Base-by-base conservation (phyloP, 768 basidiomycete genomes). In the Boletus sp. region DNA sequence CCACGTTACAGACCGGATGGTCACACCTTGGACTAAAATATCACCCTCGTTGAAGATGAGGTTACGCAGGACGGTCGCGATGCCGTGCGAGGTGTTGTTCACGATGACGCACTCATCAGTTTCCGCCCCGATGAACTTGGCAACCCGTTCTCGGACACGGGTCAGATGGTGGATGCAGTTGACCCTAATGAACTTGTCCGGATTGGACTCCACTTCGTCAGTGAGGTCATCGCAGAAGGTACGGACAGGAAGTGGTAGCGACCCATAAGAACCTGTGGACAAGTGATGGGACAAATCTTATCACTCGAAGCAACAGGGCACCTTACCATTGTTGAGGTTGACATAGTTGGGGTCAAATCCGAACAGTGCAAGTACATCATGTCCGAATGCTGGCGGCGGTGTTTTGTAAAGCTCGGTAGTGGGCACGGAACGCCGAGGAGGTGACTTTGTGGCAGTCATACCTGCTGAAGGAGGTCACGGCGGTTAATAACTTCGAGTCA, bases 31-130 rank as follows among this genome's bases (percentile, higher is more conserved):
- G 42, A 91, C 70, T 49, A 93, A 75, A 9, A 87, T 70, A 67
- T 93, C 90, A 0, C 57, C 79, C 83, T 46, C 80, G 65, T 60
- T 61, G 41, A 64, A 60, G 33, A 78, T 72, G 30, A 93, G 74
- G 54, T 90, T 90, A 44, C 78, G 71, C 32, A 90, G 65, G 47
- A 93, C 72, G 10, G 83, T 88, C 59, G 84, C 83, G 33, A 93
- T 59, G 3, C 70, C 69, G 19, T 68, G 68, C 6, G 70, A 63
- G 14, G 64, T 46, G 5, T 70, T 70, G 64, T 57, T 60, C 13
- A 72, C 64, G 55, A 83, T 69, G 19, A 86, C 82, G n/a, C 80
- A 72, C 62, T 87, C 86, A 42, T 85, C 79, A 0, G 78, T 63
- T 0, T 77, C 75, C 1, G 79, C 80, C 13, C 83, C 75, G 15